These are phyloP conservation scores for Penicillium salamii DNA, from an alignment of 495 filamentous ascomycete species.

Conservation along the genomic window DNA sequence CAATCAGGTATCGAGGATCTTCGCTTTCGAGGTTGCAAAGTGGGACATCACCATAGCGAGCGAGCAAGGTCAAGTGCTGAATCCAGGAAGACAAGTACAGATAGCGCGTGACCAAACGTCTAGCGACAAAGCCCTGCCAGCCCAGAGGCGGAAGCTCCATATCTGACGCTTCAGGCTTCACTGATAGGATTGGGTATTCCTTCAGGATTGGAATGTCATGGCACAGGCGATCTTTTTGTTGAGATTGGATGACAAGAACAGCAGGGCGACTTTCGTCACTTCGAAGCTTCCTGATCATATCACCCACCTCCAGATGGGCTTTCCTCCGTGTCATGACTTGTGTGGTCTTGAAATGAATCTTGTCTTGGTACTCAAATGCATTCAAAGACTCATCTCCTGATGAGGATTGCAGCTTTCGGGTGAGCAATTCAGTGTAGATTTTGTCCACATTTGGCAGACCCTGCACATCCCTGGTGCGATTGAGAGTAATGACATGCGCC, in stretches of 20 bases:
- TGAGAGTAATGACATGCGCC: constrained; percentile 82
- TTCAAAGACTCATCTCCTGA: constrained; percentile 69
- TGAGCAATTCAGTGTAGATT: constrained; percentile 77
- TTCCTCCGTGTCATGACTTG: constrained; percentile 88
- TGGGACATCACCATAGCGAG: constrained; percentile 89
- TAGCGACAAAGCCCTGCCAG: constrained; percentile 89
- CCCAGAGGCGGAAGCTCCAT: constrained; percentile 85
- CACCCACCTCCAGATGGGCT: constrained; percentile 79
- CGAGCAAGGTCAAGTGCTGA: constrained; percentile 77
- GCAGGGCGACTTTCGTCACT: constrained; percentile 77
- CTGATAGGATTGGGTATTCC: constrained; percentile 77
- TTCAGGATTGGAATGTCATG: constrained; percentile 82
- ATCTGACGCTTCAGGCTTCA: constrained; percentile 79
- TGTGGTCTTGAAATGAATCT: constrained; percentile 76
- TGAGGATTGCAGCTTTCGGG: constrained; percentile 61
- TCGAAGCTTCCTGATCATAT: constrained; percentile 80
- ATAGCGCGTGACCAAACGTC: constrained; percentile 83
- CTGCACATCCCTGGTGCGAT: constrained; percentile 72
- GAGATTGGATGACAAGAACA: constrained; percentile 86
- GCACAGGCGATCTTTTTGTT: constrained; percentile 72
- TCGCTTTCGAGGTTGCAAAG: constrained; percentile 94
- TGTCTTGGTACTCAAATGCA: constrained; percentile 83
- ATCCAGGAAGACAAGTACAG: constrained; percentile 90
- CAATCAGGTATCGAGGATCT: constrained; percentile 90
- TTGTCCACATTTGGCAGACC: constrained; percentile 87